Evolutionary conservation across 176 grass and related monocot genomes (phyloP), one percentile per base, ranked within the genome.

Genomic region (Cenchrus fungigraminus): DNA sequence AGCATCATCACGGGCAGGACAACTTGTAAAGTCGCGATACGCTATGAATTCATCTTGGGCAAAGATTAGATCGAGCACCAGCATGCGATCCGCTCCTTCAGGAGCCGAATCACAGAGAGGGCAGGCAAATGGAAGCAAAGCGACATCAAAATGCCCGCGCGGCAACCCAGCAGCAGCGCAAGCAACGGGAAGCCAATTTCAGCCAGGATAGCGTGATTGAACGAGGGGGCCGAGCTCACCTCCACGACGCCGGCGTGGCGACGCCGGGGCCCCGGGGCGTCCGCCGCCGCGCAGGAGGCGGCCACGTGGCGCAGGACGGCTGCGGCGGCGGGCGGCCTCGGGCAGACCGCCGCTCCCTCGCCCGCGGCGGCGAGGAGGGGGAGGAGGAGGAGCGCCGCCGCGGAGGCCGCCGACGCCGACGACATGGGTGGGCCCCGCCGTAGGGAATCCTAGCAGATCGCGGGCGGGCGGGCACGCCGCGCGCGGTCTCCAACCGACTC

Each of bases 211-310:
- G 40, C 16, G 34, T 31, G 31, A 70, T 37, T 11, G 44, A 10
- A 20, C 22, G 12, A 20, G 6, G 47, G 46, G 43, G 57, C 34
- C 2, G 52, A 31, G 61, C 77, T 70, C 55, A 89, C 88, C 78
- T 89, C 88, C 2, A 82, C 64, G 16, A 90, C 78, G 78, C 65
- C 72, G 42, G 28, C 54, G 71, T 71, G 78, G 71, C 45, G 83
- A 17, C 14, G 20, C 12, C 64, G 55, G 55, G 70, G 54, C 16
- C 77, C 54, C 44, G 32, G 77, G 44, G 83, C 29, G 10, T 32
- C 70, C 7, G 34, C 78, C 64, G 71, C 16, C 4, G 55, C 8
- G 71, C 83, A 89, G 8, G 63, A 62, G 15, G 54, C 12, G 53
- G 54, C 22, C 62, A n/a, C 54, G 16, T 45, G 63, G 17, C n/a